Percentiles rank a stretch among this genome's conserved stretches.
Evolutionary conservation across 306 rosid species (phyloP).

Genomic region (Trifolium fragiferum): DNA sequence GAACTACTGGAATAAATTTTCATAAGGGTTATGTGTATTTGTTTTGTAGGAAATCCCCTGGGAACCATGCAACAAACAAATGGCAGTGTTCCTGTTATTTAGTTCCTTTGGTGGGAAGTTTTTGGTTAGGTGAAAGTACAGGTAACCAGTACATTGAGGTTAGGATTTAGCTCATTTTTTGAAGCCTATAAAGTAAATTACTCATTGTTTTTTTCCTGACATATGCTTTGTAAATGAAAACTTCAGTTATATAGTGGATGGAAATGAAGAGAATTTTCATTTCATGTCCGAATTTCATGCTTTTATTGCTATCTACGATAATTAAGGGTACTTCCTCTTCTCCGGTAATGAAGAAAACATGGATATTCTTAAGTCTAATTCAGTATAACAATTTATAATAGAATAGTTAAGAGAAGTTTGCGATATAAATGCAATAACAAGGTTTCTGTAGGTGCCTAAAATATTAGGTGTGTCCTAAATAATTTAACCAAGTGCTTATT

Average conservation of each 20-base stretch:
- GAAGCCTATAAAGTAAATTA: slow-evolving; percentile 56
- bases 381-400: background rate
- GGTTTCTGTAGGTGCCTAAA: too few relatives aligned
- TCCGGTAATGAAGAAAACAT: background rate
- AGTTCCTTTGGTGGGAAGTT: slow-evolving; percentile 48
- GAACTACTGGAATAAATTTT: slow-evolving; percentile 36
- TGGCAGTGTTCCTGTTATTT: slow-evolving; percentile 78
- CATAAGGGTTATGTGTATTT: slow-evolving; percentile 42
- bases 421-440: background rate
- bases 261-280: slow-evolving; percentile 42
- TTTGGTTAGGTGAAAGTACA: slow-evolving; percentile 60
- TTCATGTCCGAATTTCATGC: slow-evolving; percentile 3
- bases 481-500: too few relatives aligned
- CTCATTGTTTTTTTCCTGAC: slow-evolving; percentile 61
- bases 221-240: slow-evolving; percentile 53
- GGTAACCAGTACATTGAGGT: slow-evolving; percentile 62
- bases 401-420: background rate
- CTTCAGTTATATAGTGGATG: slow-evolving; percentile 51
- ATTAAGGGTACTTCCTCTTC: slow-evolving; percentile 9
- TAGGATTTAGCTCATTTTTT: slow-evolving; percentile 67
- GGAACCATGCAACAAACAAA: slow-evolving; percentile 73
- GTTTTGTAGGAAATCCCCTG: slow-evolving; percentile 78
- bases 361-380: background rate
- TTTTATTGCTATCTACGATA: slow-evolving; percentile 26
- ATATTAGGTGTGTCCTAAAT: too few relatives aligned